A percentile compares a stretch with the other conserved stretches of the same genome.
Evolutionary conservation across 208 protist species (phyloP).

Genomic region (Trichomonas gallinae): DNA sequence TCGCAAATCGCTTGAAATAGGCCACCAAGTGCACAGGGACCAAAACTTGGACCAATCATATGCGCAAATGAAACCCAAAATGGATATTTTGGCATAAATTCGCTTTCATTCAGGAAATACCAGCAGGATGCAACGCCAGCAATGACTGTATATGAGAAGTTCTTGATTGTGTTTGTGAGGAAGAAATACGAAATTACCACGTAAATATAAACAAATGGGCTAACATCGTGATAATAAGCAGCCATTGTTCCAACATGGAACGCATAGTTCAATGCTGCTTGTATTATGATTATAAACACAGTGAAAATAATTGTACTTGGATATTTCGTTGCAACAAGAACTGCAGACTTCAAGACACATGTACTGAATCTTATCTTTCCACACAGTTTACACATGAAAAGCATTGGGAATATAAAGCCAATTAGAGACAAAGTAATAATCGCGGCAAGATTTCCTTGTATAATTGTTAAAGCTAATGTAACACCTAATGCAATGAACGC

Average conservation of each 20-base stretch:
- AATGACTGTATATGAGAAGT: background rate
- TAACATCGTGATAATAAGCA: background rate
- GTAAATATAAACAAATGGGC: background rate
- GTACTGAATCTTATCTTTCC: background rate
- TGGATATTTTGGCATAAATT: background rate
- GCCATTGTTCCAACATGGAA: background rate
- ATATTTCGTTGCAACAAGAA: background rate
- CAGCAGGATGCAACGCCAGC: background rate
- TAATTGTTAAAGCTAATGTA: background rate
- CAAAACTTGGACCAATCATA: background rate
- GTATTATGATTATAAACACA: background rate
- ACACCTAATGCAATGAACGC: background rate
- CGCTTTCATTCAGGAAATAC: background rate
- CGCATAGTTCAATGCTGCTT: background rate
- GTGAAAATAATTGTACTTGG: background rate
- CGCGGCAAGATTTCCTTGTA: background rate
- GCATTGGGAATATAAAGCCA: background rate
- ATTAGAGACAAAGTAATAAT: background rate
- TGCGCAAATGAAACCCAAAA: background rate
- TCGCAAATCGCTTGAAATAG: background rate
- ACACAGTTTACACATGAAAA: background rate
- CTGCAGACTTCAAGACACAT: background rate
- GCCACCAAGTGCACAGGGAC: background rate
- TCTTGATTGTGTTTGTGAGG: background rate
- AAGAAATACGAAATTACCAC: background rate